These are phyloP conservation scores for Leccinellum rugosiceps DNA, from an alignment of 768 basidiomycete genomes.

Conservation along the genomic window DNA sequence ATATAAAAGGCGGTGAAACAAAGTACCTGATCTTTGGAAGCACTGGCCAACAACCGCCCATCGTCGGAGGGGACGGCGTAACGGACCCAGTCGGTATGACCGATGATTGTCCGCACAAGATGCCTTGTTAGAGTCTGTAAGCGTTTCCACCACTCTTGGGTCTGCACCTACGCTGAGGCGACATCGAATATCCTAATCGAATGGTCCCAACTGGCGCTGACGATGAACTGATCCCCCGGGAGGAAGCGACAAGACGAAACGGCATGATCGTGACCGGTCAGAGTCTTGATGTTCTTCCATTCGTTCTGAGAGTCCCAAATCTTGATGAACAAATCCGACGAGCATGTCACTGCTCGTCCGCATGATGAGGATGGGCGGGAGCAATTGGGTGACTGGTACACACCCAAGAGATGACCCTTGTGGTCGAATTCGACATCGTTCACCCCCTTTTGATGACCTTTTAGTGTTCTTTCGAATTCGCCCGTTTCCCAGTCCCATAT, in stretches of 20 bases:
- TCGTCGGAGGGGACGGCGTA: slow-evolving; percentile 63
- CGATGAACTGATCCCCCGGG: slow-evolving; percentile 78
- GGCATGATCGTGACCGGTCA: slow-evolving; percentile 89
- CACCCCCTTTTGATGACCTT: slow-evolving; percentile 88
- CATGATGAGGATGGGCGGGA: slow-evolving; percentile 1
- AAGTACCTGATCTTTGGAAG: slow-evolving; percentile 83
- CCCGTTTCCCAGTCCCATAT: slow-evolving; percentile 98
- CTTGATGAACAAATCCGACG: slow-evolving; percentile 88
- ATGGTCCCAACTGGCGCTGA: slow-evolving; percentile 85
- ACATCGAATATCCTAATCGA: slow-evolving; percentile 87
- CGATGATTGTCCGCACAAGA: slow-evolving; percentile 68
- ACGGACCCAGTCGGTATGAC: slow-evolving; percentile 87
- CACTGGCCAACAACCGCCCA: slow-evolving; percentile 71
- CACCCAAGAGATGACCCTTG: slow-evolving; percentile 80
- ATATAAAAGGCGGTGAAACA: background rate
- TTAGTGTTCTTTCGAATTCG: slow-evolving; percentile 87
- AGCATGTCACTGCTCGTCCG: slow-evolving; percentile 46
- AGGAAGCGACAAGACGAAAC: slow-evolving; percentile 85
- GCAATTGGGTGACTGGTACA: slow-evolving; percentile 12
- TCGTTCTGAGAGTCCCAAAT: slow-evolving; percentile 90
- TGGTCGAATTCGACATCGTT: slow-evolving; percentile 87
- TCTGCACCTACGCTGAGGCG: slow-evolving; percentile 65
- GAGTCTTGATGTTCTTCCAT: slow-evolving; percentile 84
- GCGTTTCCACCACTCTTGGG: background rate
- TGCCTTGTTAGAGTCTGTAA: slow-evolving; percentile 43